Evolutionary conservation across 306 rosid genomes (phyloP).

Genomic region (Cucurbita moschata): DNA sequence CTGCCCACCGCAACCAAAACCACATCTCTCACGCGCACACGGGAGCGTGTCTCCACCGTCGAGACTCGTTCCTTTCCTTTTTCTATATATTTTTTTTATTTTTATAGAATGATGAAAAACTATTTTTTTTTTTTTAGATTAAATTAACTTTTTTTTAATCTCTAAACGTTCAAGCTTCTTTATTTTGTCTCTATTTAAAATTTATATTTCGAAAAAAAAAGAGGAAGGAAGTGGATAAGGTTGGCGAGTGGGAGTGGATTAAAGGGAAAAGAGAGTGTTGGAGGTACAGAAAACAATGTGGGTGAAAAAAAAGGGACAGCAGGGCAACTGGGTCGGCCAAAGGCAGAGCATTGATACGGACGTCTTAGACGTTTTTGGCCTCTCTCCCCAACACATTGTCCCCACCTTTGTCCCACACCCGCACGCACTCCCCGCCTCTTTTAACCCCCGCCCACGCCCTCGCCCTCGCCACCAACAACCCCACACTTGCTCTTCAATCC

Average conservation of each 20-base stretch:
- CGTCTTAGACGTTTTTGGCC: conserved; percentile 18
- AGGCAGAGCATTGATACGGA: conserved; percentile 41
- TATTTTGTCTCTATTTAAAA: background rate
- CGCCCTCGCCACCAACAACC: background rate
- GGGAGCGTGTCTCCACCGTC: background rate
- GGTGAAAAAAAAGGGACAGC: conserved; percentile 3
- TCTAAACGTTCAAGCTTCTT: too few species aligned
- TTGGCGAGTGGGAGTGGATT: background rate
- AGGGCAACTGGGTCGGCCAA: conserved; percentile 30
- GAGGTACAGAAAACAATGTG: conserved; percentile 12
- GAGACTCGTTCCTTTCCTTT: background rate
- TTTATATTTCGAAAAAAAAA: too few species aligned
- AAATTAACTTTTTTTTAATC: too few species aligned
- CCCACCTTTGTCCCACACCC: conserved; percentile 8
- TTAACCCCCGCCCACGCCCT: background rate
- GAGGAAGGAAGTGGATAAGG: background rate
- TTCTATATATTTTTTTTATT: background rate
- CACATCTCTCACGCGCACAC: background rate
- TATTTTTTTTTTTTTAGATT: background rate
- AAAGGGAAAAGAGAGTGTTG: background rate
- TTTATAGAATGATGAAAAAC: too few species aligned
- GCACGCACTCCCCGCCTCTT: conserved; percentile 1
- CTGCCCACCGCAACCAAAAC: background rate
- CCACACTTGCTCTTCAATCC: background rate
- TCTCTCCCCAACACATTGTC: conserved; percentile 40